phyloP scores from a whole-genome alignment of 306 rosid species.

The Cicer yamashitae region DNA sequence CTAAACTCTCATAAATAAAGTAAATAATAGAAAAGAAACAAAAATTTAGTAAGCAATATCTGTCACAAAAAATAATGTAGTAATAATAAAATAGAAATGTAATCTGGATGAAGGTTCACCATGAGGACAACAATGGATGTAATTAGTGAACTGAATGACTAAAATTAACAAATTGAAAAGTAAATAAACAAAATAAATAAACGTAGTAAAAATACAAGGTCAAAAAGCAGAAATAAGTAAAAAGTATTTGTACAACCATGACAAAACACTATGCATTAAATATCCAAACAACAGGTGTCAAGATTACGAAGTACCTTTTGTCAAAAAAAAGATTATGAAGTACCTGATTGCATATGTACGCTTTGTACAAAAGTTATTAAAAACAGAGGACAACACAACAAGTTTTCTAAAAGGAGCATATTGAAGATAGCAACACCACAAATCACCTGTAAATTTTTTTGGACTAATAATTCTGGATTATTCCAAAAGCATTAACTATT shows the following conservation, averaged over 20 bases:
- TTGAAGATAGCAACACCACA: not conserved
- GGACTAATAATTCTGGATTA: conserved; percentile 2
- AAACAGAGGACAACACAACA: not conserved
- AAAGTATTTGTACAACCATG: not conserved
- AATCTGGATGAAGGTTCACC: conserved; percentile 23
- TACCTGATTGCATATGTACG: not conserved
- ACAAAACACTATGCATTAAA: not conserved
- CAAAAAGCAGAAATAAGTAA: not conserved
- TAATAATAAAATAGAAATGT: not conserved
- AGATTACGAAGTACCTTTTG: not conserved
- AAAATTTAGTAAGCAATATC: conserved; percentile 3
- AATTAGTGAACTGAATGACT: not conserved
- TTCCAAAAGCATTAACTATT: conserved; percentile 2
- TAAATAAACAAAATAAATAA: not conserved
- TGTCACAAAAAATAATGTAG: not conserved
- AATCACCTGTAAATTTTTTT: not conserved
- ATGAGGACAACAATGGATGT: not conserved
- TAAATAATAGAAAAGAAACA: not conserved
- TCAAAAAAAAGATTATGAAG: not conserved
- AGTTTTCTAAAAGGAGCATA: not conserved
- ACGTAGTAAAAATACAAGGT: not conserved
- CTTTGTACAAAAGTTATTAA: not conserved
- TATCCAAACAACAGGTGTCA: conserved; percentile 7
- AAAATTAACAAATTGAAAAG: conserved; percentile 1
- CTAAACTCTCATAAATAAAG: conserved; percentile 21